Evolutionary conservation across 2,329 filamentous ascomycete genomes (phyloP), one percentile per base, ranked within the genome.

Genomic region (Aspergillus sp.): DNA sequence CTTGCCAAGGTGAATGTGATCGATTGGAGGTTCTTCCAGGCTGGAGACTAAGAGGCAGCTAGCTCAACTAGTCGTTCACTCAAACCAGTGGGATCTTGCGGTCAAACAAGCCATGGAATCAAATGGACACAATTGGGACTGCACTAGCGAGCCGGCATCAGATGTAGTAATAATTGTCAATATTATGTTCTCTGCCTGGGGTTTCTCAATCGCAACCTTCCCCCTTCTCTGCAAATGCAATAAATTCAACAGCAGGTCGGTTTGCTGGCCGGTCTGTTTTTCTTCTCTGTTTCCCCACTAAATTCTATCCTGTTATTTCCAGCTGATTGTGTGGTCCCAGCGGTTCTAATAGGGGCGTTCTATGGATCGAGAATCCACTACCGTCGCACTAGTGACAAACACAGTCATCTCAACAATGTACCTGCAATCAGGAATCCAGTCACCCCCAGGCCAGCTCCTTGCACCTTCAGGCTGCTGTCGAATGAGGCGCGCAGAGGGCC

Each of bases 331-430:
- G 41, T 32, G 38, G 45, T 50, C 42, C 30, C 44, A 17, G 18
- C 20, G 32, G 51, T 44, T 57, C 47, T 53, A 56, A 51, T 54
- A 50, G 54, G 54, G 56, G 49, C 39, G 51, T 41, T 50, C 43
- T 58, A 48, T 55, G 44, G 34, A 57, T 53, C 52, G 48, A 48
- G 59, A 63, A 59, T 41, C 53, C 58, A 64, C 62, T 62, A 55
- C 62, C 63, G 63, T 64, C 63, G 59, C 63, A 65, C 63, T 64
- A 65, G 60, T 65, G 63, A 65, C 63, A 64, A 65, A 65, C 63
- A 65, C 53, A 62, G 57, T 62, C 58, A 58, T 58, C 56, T 48
- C 56, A 59, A 48, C 55, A 50, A 58, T 58, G 52, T 56, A 55
- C 51, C 24, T 20, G 22, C 8, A 34, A 32, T 36, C 42, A 41